Conservation (phyloP, 441 rosid species). For the Populus tomentosa region DNA sequence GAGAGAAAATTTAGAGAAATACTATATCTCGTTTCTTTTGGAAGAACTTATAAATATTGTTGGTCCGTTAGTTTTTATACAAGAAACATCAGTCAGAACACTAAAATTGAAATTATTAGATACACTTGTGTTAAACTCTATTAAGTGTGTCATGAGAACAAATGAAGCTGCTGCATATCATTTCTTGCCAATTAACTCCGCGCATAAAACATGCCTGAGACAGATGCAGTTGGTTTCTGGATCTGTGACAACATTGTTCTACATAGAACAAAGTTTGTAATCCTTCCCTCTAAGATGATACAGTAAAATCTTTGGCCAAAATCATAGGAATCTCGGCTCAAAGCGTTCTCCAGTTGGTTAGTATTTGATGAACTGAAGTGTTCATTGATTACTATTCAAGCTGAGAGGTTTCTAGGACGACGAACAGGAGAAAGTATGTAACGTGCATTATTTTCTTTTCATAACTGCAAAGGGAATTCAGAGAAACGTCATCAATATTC, state of each 20-base stretch:
- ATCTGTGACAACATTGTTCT: neutral
- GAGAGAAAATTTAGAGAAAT: conserved; percentile 21
- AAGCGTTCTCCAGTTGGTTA: neutral
- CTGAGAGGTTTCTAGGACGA: neutral
- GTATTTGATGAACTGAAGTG: neutral
- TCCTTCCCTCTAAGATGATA: too few relatives aligned
- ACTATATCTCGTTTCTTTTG: conserved; percentile 11
- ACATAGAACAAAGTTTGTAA: neutral
- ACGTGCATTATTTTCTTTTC: neutral
- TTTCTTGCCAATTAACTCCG: neutral
- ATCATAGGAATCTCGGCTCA: neutral
- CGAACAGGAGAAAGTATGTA: neutral
- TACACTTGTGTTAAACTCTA: neutral
- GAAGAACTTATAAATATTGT: conserved; percentile 15
- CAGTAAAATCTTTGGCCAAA: neutral
- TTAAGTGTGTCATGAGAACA: neutral
- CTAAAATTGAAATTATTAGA: neutral
- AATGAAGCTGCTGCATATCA: neutral
- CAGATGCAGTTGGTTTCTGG: neutral
- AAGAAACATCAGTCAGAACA: conserved; percentile 1
- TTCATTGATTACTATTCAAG: neutral
- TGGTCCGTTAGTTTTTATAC: conserved; percentile 17
- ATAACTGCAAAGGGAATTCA: neutral
- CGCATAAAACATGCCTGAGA: neutral
- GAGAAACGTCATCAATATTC: neutral